Evolutionary conservation across 768 basidiomycete genomes (phyloP), one percentile per base, ranked within the genome.

Genomic region (Pisolithus orientalis): DNA sequence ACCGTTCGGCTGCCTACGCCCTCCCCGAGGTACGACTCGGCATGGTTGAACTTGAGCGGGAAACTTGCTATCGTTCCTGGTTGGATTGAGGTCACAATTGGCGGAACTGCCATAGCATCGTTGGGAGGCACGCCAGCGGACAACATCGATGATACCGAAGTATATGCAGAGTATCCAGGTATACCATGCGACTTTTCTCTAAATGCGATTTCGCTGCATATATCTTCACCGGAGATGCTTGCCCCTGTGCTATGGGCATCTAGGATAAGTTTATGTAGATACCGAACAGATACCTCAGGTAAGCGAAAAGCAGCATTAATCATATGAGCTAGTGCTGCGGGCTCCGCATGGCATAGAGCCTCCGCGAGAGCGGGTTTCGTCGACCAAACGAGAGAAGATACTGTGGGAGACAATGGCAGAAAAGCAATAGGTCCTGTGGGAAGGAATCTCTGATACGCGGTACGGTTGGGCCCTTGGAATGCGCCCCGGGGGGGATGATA

Each of bases 361-460:
- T 78, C 68, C 3, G 93, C 92, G 7, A 93, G 75, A 5, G 72
- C 64, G 1, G 94, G 91, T 50, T 75, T 80, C 0, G 90, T 95
- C 17, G 92, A 94, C 96, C 96, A 98, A 6, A 97, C 96, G 47
- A 98, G 76, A 4, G 94, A 94, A 9, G 93, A 90, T 2, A 75
- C 73, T 0, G 83, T 86, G 0, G 81, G 71, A 1, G 86, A 86
- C 40, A 97, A 78, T 0, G 95, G 96, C 21, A 98, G 78, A 73
- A 96, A 98, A 0, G 94, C 94, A 40, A 98, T 86, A 2, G 95
- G 95, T 0, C 96, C 95, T 5, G 93, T 93, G 2, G 94, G 88
- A 17, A 98, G 79, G 74, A 97, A 97, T 21, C 94, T 78, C 66
- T 98, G 96, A 69, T 88, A 98, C 0, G 92, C 94, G 0, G 84